These are phyloP conservation scores for Selaginella tamariscina DNA, from an alignment of 75 land plant genomes.

Conservation along the genomic window DNA sequence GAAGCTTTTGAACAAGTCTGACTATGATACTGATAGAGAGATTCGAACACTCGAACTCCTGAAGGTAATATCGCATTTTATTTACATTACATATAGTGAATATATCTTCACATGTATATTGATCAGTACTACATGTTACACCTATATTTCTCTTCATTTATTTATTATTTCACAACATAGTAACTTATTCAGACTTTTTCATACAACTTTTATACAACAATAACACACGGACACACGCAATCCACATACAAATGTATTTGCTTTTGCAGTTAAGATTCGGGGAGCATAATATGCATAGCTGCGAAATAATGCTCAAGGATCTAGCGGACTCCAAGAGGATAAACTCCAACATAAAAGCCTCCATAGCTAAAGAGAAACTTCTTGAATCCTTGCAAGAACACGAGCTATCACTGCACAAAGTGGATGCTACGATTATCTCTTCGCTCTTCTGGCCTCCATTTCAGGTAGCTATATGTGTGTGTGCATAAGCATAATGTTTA, in stretches of 20 bases:
- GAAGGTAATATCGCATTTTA: conserved; percentile 33
- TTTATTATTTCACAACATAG: too few species aligned
- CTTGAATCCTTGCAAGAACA: conserved; percentile 17
- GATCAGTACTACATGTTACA: too few species aligned
- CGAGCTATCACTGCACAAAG: conserved; percentile 35
- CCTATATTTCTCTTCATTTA: too few species aligned
- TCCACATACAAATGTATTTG: too few species aligned
- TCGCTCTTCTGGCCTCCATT: conserved; percentile 96
- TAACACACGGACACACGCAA: too few species aligned
- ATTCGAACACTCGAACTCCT: conserved; percentile 86
- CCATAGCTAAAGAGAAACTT: conserved; percentile 17
- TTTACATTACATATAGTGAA: background rate
- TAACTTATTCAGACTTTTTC: too few species aligned
- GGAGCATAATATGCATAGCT: conserved; percentile 91
- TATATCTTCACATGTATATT: too few species aligned
- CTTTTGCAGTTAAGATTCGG: conserved; percentile 81
- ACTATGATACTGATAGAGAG: conserved; percentile 90
- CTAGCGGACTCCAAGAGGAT: conserved; percentile 89
- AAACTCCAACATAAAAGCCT: conserved; percentile 76
- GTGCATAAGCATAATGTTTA: too few species aligned
- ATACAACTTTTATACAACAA: too few species aligned
- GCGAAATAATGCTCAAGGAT: conserved; percentile 98
- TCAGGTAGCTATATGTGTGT: conserved; percentile 42
- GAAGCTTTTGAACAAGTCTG: conserved; percentile 84
- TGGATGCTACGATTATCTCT: conserved; percentile 91